Evolutionary conservation across 78 protist genomes (phyloP).

Genomic region (Cavenderia fasciculata): DNA sequence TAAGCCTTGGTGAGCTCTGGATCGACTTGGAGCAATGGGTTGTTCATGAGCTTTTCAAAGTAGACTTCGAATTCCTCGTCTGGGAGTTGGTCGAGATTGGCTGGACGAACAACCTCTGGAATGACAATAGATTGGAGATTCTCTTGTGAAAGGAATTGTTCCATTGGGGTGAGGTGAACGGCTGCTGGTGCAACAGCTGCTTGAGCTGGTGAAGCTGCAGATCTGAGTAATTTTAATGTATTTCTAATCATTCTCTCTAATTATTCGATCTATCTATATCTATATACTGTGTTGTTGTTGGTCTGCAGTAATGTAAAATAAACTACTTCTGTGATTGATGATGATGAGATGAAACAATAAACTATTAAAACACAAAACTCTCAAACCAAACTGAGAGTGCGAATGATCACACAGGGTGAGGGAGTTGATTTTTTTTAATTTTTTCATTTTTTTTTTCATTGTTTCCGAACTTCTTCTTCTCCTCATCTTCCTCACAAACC

Average conservation of each 20-base stretch:
- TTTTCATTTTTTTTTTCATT: too few species aligned
- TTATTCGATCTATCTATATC: neutral
- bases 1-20: neutral
- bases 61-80: slow-evolving; percentile 1
- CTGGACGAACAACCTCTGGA: neutral
- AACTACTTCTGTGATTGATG: too few species aligned
- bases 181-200: neutral
- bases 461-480: too few species aligned
- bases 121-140: neutral
- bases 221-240: neutral
- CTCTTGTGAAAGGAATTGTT: neutral
- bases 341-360: too few species aligned
- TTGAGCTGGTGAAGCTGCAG: neutral
- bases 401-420: too few species aligned
- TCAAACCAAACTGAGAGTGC: too few species aligned
- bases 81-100: neutral
- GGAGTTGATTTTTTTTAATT: too few species aligned
- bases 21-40: slow-evolving; percentile 7
- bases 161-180: neutral
- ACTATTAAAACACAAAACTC: too few species aligned
- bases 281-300: too few species aligned
- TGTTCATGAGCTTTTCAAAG: neutral
- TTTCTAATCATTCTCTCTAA: neutral
- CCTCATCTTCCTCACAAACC: too few species aligned
- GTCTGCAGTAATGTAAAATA: too few species aligned